Conservation (phyloP, 176 grass and related monocot species). For the Themeda triandra region DNA sequence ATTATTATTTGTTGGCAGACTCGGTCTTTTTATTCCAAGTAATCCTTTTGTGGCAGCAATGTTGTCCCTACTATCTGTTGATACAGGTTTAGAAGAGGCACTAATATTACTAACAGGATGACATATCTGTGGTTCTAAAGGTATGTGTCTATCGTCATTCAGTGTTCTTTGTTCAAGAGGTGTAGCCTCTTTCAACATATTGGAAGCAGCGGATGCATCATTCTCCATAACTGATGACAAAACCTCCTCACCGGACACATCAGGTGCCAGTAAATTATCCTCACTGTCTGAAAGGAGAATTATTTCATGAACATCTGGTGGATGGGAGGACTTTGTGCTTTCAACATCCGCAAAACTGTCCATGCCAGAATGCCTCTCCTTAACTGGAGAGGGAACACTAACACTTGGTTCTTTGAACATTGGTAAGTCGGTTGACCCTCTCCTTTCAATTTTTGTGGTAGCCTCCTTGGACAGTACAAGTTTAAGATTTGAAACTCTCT, state of each 20-base stretch:
- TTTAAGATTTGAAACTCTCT: conserved; percentile 53
- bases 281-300: conserved; percentile 84
- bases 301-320: conserved; percentile 35
- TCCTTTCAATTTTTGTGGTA: conserved; percentile 16
- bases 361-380: conserved; percentile 6
- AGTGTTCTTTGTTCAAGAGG: conserved; percentile 27
- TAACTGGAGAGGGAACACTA: conserved; percentile 11
- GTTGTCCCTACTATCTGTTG: conserved; percentile 32
- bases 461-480: conserved; percentile 54
- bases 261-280: conserved; percentile 29
- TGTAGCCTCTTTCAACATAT: conserved; percentile 16
- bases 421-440: not conserved
- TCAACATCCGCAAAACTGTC: conserved; percentile 28
- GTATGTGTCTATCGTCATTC: not conserved
- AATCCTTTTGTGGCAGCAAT: conserved; percentile 34
- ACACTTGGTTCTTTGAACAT: conserved; percentile 12
- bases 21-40: conserved; percentile 30
- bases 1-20: conserved; percentile 31
- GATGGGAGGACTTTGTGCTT: conserved; percentile 16
- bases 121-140: conserved; percentile 23
- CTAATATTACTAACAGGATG: not conserved
- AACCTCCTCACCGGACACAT: conserved; percentile 39
- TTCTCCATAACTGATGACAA: conserved; percentile 30
- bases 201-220: conserved; percentile 12
- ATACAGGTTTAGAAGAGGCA: conserved; percentile 41